phyloP scores from a whole-genome alignment of 192 early-diverging fungal genomes.

The Coemansia sp. region DNA sequence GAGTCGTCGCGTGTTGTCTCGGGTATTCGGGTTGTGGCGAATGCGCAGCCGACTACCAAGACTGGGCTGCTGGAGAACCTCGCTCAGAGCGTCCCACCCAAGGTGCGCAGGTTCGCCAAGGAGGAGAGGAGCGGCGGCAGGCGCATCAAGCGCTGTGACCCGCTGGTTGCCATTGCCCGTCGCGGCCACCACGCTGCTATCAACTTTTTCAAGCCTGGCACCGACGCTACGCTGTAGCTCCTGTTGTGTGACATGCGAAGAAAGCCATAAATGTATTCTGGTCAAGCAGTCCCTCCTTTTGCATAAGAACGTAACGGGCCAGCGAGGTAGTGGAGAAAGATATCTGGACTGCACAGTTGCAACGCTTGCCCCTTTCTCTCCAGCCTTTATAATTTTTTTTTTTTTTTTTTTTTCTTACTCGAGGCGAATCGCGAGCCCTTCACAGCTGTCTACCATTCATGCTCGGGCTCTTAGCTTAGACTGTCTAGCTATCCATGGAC shows the following conservation, averaged over 20 bases:
- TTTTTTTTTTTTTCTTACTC: background rate
- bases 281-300: background rate
- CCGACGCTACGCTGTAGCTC: background rate
- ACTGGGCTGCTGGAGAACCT: slow-evolving; percentile 28
- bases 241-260: too few species aligned
- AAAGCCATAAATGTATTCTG: background rate
- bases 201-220: slow-evolving; percentile 29
- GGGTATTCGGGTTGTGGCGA: slow-evolving; percentile 48
- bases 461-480: background rate
- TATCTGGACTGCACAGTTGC: background rate
- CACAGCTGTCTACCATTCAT: background rate
- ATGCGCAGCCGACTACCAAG: slow-evolving; percentile 14
- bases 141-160: slow-evolving; percentile 37
- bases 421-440: background rate
- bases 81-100: slow-evolving; percentile 28
- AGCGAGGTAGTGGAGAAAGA: background rate
- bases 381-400: background rate
- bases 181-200: slow-evolving; percentile 32
- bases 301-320: background rate
- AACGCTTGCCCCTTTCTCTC: background rate
- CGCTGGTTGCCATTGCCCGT: slow-evolving; percentile 40
- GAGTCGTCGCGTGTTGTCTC: slow-evolving; percentile 32
- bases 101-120: slow-evolving; percentile 17
- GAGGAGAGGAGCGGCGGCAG: slow-evolving; percentile 30
- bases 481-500: slow-evolving; percentile 10